Percentiles rank a stretch among this genome's conserved stretches.
Evolutionary conservation across 1,284 basidiomycete species (phyloP).

Genomic region (Schizophyllum amplum): DNA sequence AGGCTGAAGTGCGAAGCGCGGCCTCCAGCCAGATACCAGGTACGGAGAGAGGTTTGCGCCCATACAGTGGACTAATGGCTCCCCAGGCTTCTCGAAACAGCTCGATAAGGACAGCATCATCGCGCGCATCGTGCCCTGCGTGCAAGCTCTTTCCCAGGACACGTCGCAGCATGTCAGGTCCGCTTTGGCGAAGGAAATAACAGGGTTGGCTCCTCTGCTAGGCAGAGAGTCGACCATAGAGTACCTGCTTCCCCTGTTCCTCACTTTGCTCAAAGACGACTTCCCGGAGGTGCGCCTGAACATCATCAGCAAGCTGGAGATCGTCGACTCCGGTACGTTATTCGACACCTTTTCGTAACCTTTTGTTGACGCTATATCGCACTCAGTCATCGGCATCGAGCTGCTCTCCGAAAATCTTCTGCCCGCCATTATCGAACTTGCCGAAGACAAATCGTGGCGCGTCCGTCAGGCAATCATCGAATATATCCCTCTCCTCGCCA

Average conservation of each 20-base stretch:
- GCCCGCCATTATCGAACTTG: constrained; percentile 95
- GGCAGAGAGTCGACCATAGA: constrained; percentile 95
- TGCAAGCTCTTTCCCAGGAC: constrained; percentile 91
- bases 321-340: constrained; percentile 81
- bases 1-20: constrained; percentile 97
- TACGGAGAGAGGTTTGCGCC: constrained; percentile 26
- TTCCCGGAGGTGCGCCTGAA: constrained; percentile 98
- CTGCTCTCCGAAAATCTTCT: constrained; percentile 92
- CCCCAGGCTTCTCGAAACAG: constrained; percentile 88
- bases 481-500: constrained; percentile 93
- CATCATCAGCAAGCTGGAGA: constrained; percentile 98
- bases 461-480: constrained; percentile 99
- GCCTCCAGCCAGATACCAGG: constrained; percentile 96
- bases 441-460: constrained; percentile 99
- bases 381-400: constrained; percentile 94
- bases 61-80: constrained; percentile 7
- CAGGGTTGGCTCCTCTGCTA: constrained; percentile 92
- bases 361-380: constrained; percentile 7
- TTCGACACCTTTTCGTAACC: neutral
- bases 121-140: constrained; percentile 91
- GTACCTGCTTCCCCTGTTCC: constrained; percentile 93
- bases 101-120: constrained; percentile 94
- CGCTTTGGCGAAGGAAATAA: constrained; percentile 94
- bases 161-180: constrained; percentile 96
- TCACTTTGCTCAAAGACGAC: constrained; percentile 96